A percentile compares a stretch with the other conserved stretches of the same genome.
Conservation (phyloP, 2,329 filamentous ascomycete species). For the Penicillium polonicum region DNA sequence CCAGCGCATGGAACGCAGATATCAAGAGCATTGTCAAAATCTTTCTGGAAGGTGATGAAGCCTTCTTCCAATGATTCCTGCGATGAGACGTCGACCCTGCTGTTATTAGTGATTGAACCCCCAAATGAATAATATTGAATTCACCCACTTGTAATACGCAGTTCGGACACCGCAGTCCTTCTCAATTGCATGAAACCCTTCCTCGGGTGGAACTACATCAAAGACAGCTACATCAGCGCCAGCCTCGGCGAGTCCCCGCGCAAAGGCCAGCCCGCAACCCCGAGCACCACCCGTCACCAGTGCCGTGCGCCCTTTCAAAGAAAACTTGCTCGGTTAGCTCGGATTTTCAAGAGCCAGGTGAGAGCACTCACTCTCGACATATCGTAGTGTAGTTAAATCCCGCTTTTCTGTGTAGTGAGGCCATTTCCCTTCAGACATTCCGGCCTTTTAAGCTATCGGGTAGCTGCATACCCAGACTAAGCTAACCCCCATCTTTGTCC, state of each 20-base stretch:
- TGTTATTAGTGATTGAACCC: background rate
- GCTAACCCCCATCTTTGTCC: constrained; percentile 23
- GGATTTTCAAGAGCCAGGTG: background rate
- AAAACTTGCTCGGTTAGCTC: constrained; percentile 42
- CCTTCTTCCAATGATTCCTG: constrained; percentile 31
- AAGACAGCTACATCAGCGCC: constrained; percentile 49
- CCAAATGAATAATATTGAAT: background rate
- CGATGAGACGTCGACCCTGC: constrained; percentile 44
- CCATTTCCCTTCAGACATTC: constrained; percentile 5
- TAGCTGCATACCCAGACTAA: background rate
- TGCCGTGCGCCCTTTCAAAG: constrained; percentile 49
- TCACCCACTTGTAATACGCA: constrained; percentile 38
- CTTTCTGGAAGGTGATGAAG: constrained; percentile 35
- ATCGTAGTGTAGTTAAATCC: background rate
- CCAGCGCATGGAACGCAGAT: constrained; percentile 49
- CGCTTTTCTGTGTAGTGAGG: background rate
- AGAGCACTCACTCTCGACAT: constrained; percentile 26
- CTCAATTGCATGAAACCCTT: constrained; percentile 43
- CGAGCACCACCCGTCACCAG: constrained; percentile 50
- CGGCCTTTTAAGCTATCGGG: constrained; percentile 7
- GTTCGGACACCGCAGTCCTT: constrained; percentile 45
- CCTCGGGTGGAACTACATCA: constrained; percentile 45
- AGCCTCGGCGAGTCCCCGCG: constrained; percentile 47
- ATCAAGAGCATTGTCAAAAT: constrained; percentile 42
- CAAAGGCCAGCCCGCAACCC: constrained; percentile 49